Base-by-base conservation (phyloP, 805 yeast species). In the Metschnikowia cubensis region DNA sequence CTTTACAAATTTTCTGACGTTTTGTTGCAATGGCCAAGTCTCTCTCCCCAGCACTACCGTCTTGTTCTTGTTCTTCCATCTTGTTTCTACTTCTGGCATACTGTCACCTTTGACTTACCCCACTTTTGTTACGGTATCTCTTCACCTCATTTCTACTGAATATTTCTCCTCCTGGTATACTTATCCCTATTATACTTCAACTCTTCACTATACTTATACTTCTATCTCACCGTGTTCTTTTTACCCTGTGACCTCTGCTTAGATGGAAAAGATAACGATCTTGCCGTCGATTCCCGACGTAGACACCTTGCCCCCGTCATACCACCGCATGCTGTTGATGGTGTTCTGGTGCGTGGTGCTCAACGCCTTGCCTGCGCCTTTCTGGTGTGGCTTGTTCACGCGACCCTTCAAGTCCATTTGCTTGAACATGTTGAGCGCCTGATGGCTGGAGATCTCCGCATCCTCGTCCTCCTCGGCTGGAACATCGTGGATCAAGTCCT, bases 381-480 rank as follows among this genome's bases (percentile, higher is more conserved):
- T 50, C 39, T 57, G 55, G 44, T 47, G 50, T 3, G 70, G 75
- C 48, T 73, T 72, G 60, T 72, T 74, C 46, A 81, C 81, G 50
- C 87, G 80, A 52, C 99, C 99, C 76, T 90, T 94, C 67, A 92
- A 79, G 71, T 94, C 99, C 79, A 94, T 74, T 69, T 92, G 96
- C 69, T 89, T 84, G 75, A 94, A 94, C 91, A 92, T 89, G 72
- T 87, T 87, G 67, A 94, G 80, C 6, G 95, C 95, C 56, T 85
- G 81, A 55, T 86, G 87, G 55, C 87, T 85, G 47, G 79, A 78
- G 50, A 77, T 80, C 49, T 81, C 88, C 42, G 75, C 81, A 39
- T 75, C 82, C 45, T 73, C 79, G 39, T 73, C 78, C 13, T 72
- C 55, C 20, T 38, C 32, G n/a, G 56, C 61, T n/a, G 70, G 62